These are phyloP conservation scores for Rutidosis leptorrhynchoides DNA, from an alignment of 129 eudicot species.

Conservation along the genomic window DNA sequence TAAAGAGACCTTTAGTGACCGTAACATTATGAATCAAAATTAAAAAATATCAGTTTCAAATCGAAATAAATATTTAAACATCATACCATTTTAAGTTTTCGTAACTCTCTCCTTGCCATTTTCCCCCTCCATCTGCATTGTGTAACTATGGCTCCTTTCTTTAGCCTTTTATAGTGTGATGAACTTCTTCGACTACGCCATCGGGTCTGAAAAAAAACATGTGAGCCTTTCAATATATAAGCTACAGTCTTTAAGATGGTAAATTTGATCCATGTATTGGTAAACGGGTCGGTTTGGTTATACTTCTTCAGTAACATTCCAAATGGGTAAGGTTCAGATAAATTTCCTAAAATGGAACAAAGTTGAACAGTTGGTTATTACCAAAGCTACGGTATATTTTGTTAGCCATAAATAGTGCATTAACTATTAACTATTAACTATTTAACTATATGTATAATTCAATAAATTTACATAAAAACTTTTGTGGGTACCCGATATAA, in stretches of 20 bases:
- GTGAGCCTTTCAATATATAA: slow-evolving; percentile 1
- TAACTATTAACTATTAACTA: too few species aligned
- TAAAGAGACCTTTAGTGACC: neutral
- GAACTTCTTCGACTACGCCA: slow-evolving; percentile 80
- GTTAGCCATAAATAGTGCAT: neutral
- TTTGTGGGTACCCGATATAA: neutral
- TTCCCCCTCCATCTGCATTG: slow-evolving; percentile 93
- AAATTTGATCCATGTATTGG: neutral
- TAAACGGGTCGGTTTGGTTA: neutral
- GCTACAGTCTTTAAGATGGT: slow-evolving; percentile 4
- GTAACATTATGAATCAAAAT: neutral
- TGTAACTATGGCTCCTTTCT: slow-evolving; percentile 58
- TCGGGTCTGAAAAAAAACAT: slow-evolving; percentile 40
- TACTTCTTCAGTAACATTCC: neutral
- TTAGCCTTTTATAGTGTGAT: slow-evolving; percentile 59
- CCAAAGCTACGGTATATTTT: neutral
- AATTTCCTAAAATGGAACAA: neutral
- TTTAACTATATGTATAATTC: neutral
- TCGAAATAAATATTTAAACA: slow-evolving; percentile 8
- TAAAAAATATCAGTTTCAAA: neutral
- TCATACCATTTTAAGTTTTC: slow-evolving; percentile 77
- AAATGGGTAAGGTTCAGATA: neutral
- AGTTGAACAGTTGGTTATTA: neutral
- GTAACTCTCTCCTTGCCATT: slow-evolving; percentile 70
- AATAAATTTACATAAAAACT: neutral